Base-by-base conservation (phyloP, 1,139 yeast species). In the Pichia sp. region DNA sequence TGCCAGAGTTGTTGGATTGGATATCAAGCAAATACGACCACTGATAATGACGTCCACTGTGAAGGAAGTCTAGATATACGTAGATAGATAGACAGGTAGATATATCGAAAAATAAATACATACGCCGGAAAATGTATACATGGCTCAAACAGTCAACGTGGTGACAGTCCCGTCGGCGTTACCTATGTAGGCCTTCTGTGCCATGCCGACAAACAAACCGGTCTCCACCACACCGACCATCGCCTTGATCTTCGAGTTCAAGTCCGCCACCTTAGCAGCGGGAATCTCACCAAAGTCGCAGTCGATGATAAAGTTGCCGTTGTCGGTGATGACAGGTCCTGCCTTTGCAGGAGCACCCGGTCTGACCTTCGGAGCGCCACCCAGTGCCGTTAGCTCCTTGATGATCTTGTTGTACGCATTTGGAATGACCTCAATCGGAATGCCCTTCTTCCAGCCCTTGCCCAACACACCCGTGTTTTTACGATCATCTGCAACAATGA, bases 271-370 rank as follows among this genome's bases (percentile, higher is more conserved):
- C 26, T 65, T 69, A 4, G 92, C 87, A 62, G 86, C 83, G 29
- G 73, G 69, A 53, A 95, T 82, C 55, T 79, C 80, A 36, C 97
- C 97, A 67, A 95, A 93, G 69, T 90, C 92, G 34, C 97, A 96
- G 72, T 95, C 99, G 58, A 95, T 81, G 61, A 95, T 79, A 68
- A 90, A 89, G 72, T 92, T 93, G 71, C 92, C 90, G 73, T 95
- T 95, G 70, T 95, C 99, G 44, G 99, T 92, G 58, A 95, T 87
- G n/a, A 90, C 86, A 8, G 99, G 99, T 19, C 99, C 99, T 5
- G 99, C 99, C 73, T 95, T 95, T 42, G 95, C 90, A 54, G 84
- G 75, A 16, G 90, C 92, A 50, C 98, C 99, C 64, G 85, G 85
- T 71, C 99, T 82, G 64, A 95, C 80, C 5, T 69, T 73, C 30